phyloP scores from a whole-genome alignment of 257 asterid genomes.

The Petrea volubilis region DNA sequence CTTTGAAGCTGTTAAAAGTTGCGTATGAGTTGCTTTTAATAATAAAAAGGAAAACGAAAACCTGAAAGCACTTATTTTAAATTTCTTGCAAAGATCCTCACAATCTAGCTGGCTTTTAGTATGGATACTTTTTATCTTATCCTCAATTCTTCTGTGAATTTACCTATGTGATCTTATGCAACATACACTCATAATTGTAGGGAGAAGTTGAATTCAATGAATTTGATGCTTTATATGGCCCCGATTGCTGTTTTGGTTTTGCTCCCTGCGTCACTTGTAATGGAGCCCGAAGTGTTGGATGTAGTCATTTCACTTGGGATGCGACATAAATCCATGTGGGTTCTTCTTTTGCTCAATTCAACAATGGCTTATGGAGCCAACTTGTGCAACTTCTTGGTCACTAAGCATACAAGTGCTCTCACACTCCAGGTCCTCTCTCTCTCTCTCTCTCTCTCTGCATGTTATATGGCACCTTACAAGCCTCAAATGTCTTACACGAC shows the following conservation, averaged over 20 bases:
- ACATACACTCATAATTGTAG: slow-evolving; percentile 40
- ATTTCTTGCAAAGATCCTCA: slow-evolving; percentile 5
- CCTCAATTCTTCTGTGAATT: neutral
- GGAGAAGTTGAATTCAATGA: slow-evolving; percentile 97
- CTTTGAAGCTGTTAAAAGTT: no score
- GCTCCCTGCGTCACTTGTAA: slow-evolving; percentile 67
- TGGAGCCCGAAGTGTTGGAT: slow-evolving; percentile 82
- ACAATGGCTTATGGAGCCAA: slow-evolving; percentile 90
- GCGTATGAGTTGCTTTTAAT: no score
- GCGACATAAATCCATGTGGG: slow-evolving; percentile 61
- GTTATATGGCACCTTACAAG: no score
- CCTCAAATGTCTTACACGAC: no score
- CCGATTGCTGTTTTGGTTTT: slow-evolving; percentile 84
- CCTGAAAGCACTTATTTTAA: no score
- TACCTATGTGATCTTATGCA: neutral
- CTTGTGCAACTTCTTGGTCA: slow-evolving; percentile 88
- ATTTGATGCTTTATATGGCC: slow-evolving; percentile 93
- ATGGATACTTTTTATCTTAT: neutral
- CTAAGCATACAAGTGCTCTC: slow-evolving; percentile 90
- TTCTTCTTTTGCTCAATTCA: slow-evolving; percentile 73
- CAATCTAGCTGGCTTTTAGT: neutral
- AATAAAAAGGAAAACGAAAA: no score
- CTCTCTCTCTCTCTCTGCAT: slow-evolving; percentile 1
- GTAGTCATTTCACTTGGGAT: slow-evolving; percentile 56
- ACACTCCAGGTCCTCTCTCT: slow-evolving; percentile 76